These are phyloP conservation scores for Gossypium sturtianum DNA, from an alignment of 345 rosid genomes.

Conservation along the genomic window DNA sequence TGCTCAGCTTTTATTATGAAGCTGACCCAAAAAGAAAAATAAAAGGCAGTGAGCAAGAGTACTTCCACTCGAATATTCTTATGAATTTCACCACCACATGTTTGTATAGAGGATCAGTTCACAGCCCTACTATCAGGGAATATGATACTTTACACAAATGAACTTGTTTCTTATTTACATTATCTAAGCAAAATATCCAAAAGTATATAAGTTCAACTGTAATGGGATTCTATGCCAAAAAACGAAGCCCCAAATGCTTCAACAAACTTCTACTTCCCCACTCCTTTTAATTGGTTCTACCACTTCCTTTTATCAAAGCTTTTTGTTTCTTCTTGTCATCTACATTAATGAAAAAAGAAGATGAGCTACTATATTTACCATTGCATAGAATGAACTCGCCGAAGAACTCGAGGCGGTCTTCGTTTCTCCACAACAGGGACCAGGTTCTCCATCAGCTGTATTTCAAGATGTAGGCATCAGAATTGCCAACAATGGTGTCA, in stretches of 20 bases:
- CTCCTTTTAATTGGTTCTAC: neutral
- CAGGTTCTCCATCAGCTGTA: constrained; percentile 42
- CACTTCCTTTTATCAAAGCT: neutral
- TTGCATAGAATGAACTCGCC: constrained; percentile 29
- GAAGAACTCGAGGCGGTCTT: constrained; percentile 33
- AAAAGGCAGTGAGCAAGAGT: neutral
- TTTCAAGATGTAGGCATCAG: neutral
- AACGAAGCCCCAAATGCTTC: neutral
- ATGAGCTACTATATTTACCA: constrained; percentile 25
- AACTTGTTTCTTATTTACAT: neutral
- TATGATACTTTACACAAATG: neutral
- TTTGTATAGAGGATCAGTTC: neutral
- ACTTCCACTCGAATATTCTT: neutral
- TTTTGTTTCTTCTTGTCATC: neutral
- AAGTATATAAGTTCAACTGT: neutral
- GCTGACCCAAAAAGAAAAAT: too few species aligned
- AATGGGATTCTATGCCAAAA: neutral
- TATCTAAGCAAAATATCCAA: neutral
- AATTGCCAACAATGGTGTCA: too few species aligned
- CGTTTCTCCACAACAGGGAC: constrained; percentile 38
- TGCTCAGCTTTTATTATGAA: neutral
- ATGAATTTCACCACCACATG: neutral
- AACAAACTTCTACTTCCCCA: neutral
- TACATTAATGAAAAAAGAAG: neutral
- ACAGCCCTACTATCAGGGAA: neutral